A percentile compares a stretch with the other conserved stretches of the same genome.
Conservation (phyloP, 768 basidiomycete genomes). For the Termitomyces sp. region DNA sequence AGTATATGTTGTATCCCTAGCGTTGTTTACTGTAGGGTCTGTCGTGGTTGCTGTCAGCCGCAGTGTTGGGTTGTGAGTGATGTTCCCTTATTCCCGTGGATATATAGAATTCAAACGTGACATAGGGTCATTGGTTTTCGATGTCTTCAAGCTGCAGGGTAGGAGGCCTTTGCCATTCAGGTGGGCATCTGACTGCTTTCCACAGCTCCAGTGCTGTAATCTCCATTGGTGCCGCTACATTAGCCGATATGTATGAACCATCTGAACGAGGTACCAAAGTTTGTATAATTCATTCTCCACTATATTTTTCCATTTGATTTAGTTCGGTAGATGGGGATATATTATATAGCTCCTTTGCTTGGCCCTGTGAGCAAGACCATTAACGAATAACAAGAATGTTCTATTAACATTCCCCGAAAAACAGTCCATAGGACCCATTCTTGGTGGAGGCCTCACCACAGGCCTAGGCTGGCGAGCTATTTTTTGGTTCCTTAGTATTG, state of each 20-base stretch:
- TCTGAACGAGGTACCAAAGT: constrained; percentile 65
- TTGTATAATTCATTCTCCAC: neutral
- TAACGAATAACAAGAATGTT: neutral
- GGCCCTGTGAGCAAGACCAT: constrained; percentile 42
- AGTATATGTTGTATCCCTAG: constrained; percentile 49
- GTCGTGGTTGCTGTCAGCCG: constrained; percentile 51
- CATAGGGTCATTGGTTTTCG: constrained; percentile 62
- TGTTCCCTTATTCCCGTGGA: neutral
- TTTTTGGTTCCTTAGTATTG: constrained; percentile 77
- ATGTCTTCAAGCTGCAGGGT: constrained; percentile 62
- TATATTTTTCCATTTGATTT: constrained; percentile 14
- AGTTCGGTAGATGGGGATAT: constrained; percentile 58
- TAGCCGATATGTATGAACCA: constrained; percentile 76
- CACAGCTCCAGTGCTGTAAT: constrained; percentile 19
- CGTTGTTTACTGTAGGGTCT: constrained; percentile 49
- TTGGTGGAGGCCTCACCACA: constrained; percentile 66
- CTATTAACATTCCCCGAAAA: neutral
- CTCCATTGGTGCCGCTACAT: constrained; percentile 68
- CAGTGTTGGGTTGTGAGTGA: constrained; percentile 41
- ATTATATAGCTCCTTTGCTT: constrained; percentile 74
- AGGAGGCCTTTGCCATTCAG: constrained; percentile 9
- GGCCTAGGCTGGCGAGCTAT: constrained; percentile 73
- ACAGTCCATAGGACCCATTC: constrained; percentile 58
- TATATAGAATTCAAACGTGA: neutral
- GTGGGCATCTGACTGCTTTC: neutral